Evolutionary conservation across 75 land plant species (phyloP).

Genomic region (Pseudotsuga menziesii): DNA sequence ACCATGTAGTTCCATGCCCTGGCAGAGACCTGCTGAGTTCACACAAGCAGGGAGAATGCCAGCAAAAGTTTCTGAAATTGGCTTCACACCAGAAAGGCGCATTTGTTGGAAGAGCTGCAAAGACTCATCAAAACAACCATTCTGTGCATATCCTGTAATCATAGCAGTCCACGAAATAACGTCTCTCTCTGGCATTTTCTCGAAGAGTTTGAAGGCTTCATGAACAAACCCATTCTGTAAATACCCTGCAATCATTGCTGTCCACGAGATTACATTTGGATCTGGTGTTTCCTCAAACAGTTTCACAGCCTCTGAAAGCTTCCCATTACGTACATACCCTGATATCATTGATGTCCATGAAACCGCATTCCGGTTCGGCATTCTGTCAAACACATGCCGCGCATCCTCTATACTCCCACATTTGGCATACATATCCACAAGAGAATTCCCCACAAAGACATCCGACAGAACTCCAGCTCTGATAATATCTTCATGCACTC

Average conservation of each 20-base stretch:
- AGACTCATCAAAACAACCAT: slow-evolving; percentile 55
- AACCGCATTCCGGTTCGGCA: slow-evolving; percentile 4
- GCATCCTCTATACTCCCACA: slow-evolving; percentile 19
- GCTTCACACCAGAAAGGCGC: slow-evolving; percentile 37
- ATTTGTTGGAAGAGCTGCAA: slow-evolving; percentile 57
- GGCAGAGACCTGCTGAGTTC: slow-evolving; percentile 27
- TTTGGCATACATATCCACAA: slow-evolving; percentile 18
- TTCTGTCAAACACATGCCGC: slow-evolving; percentile 12
- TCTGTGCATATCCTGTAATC: slow-evolving; percentile 50
- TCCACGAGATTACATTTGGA: slow-evolving; percentile 11
- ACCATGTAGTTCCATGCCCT: slow-evolving; percentile 18
- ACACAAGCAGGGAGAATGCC: slow-evolving; percentile 58
- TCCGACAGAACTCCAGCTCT: slow-evolving; percentile 5
- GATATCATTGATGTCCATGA: slow-evolving; percentile 26
- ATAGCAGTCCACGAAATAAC: slow-evolving; percentile 62
- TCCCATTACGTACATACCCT: slow-evolving; percentile 14
- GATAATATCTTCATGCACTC: slow-evolving; percentile 6
- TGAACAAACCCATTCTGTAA: slow-evolving; percentile 13
- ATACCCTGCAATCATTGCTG: slow-evolving; percentile 14
- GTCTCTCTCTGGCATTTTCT: slow-evolving; percentile 49
- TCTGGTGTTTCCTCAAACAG: slow-evolving; percentile 13
- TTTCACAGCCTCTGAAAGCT: slow-evolving; percentile 10
- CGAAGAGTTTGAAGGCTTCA: slow-evolving; percentile 58
- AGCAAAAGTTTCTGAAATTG: slow-evolving; percentile 35
- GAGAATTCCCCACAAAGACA: slow-evolving; percentile 14